Base-by-base conservation (phyloP, 2,329 filamentous ascomycete genomes). In the Penicillium janthinellum region DNA sequence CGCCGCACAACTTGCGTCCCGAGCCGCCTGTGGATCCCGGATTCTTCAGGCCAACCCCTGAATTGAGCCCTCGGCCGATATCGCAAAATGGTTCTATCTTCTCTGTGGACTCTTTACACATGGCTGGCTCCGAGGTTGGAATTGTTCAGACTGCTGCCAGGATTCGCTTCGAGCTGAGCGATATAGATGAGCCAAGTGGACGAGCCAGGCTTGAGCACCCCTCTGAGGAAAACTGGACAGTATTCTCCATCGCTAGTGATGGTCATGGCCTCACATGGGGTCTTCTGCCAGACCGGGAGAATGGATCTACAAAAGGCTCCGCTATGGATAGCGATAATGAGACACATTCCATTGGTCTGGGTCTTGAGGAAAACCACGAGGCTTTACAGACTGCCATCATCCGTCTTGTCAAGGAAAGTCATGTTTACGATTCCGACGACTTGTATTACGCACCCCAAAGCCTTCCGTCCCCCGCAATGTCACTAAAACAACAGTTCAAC, bases 171-270 rank as follows among this genome's bases (percentile, higher is more conserved):
- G 77, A 79, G 61, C 44, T 79, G 31, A 75, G 71, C 11, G 77
- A 76, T 54, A 57, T 77, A 56, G 69, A 71, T 37, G 76, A 77
- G 50, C 71, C 71, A 11, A 72, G 73, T 50, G 71, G 71, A 54
- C 75, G 73, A 20, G 88, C 92, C 14, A 83, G 81, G 12, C 81
- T 88, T 17, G 86, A 87, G 56, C 90, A 95, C 68, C 91, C 91
- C 8, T 94, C 90, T 62, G 88, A 89, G 1, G 92, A 96, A 75
- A 83, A 88, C 57, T 96, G 92, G 92, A 85, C 90, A 4, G 88
- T 95, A 6, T 79, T 96, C 8, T 94, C 93, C 69, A 86, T 96
- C 57, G 90, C 90, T 0, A 78, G 86, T 0, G 87, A 92, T 73
- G 90, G 91, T 35, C 87, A 86, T 69, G 82, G 82, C 54, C 79